Evolutionary conservation across 306 rosid species (phyloP).

Genomic region (Trifolium subterraneum): DNA sequence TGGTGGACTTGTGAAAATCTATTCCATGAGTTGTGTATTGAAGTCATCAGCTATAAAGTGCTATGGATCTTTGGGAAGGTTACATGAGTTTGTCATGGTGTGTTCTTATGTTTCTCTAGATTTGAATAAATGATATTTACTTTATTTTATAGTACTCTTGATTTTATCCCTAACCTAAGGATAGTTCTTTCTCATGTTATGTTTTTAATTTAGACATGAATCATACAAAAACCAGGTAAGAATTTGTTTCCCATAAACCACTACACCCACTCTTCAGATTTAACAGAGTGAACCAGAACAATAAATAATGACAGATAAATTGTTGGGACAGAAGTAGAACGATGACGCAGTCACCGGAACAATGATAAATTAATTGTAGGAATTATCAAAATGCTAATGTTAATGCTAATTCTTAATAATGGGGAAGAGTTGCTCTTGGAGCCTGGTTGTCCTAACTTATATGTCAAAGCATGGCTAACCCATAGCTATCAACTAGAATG

Average conservation of each 20-base stretch:
- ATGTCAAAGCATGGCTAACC: slow-evolving; percentile 46
- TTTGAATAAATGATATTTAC: slow-evolving; percentile 55
- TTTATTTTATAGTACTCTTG: slow-evolving; percentile 13
- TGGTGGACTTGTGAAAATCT: slow-evolving; percentile 33
- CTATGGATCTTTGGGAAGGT: slow-evolving; percentile 30
- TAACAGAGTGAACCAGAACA: too few relatives aligned
- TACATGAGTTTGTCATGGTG: slow-evolving; percentile 57
- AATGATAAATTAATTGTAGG: too few relatives aligned
- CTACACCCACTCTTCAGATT: too few relatives aligned
- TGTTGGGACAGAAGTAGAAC: too few relatives aligned
- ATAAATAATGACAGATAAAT: too few relatives aligned
- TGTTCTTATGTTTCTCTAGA: slow-evolving; percentile 54
- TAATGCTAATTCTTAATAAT: slow-evolving; percentile 6
- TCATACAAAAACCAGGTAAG: not conserved
- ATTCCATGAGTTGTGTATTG: slow-evolving; percentile 29
- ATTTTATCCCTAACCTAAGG: not conserved
- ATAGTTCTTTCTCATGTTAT: not conserved
- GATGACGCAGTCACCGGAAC: too few relatives aligned
- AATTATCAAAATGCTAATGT: not conserved
- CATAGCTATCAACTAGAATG: slow-evolving; percentile 28
- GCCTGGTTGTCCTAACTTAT: slow-evolving; percentile 37
- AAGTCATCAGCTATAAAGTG: slow-evolving; percentile 26
- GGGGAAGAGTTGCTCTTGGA: slow-evolving; percentile 32
- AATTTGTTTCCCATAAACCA: too few relatives aligned
- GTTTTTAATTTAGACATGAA: not conserved